Percentiles rank a stretch among this genome's conserved stretches.
These are phyloP conservation scores for Ceratocystis colombiana DNA, from an alignment of 2,329 filamentous ascomycete genomes.

Conservation along the genomic window DNA sequence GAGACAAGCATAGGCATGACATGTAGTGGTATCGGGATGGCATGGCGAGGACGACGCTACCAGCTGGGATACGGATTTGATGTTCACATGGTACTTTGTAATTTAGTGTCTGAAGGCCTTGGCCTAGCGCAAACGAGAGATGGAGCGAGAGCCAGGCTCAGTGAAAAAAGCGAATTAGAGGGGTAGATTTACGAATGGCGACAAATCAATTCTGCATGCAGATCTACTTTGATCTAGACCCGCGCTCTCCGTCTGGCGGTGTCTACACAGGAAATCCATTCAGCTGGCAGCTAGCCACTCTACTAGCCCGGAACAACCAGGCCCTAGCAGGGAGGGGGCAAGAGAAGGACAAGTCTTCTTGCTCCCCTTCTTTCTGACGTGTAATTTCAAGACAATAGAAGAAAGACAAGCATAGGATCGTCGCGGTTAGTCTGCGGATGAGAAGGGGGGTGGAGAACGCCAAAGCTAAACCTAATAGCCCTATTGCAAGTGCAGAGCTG, in stretches of 20 bases:
- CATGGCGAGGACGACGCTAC: background rate
- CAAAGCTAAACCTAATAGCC: too few relatives aligned
- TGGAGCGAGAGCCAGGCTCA: background rate
- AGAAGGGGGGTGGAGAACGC: too few relatives aligned
- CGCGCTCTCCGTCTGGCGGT: background rate
- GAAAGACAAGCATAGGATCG: background rate
- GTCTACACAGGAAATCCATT: background rate
- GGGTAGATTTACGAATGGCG: constrained; percentile 12
- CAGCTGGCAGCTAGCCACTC: background rate
- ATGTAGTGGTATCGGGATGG: background rate
- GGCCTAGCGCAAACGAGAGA: background rate
- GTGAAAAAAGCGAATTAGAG: constrained; percentile 16
- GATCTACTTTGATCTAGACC: background rate
- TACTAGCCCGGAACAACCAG: background rate
- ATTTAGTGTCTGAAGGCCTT: background rate
- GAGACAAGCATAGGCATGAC: background rate
- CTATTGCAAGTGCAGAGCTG: too few relatives aligned
- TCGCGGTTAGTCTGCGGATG: background rate
- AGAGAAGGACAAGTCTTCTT: background rate
- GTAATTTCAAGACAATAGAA: constrained; percentile 1
- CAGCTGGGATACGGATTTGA: background rate
- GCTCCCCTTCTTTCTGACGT: background rate
- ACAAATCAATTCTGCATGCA: constrained; percentile 8
- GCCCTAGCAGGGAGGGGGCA: background rate
- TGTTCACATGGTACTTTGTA: background rate